phyloP scores from a whole-genome alignment of 2,329 filamentous ascomycete species.

The Pezicula neosporulosa region DNA sequence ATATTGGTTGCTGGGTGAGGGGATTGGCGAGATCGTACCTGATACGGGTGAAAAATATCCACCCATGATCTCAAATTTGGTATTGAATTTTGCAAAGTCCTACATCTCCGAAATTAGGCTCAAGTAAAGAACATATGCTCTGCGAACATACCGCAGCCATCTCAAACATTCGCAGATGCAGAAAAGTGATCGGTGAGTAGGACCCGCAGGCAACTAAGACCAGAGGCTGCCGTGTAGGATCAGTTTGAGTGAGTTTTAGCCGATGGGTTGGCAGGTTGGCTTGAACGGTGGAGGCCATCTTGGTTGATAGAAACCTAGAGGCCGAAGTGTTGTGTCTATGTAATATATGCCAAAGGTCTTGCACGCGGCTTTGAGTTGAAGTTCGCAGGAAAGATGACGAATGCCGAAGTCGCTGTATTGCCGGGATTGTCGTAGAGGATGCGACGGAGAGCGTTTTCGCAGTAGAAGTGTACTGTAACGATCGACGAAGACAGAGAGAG shows the following conservation, averaged over 20 bases:
- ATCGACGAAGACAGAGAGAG: too few species aligned
- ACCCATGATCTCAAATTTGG: slow-evolving; percentile 79
- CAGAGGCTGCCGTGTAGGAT: slow-evolving; percentile 56
- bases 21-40: neutral
- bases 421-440: too few species aligned
- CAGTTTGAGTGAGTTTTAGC: slow-evolving; percentile 51
- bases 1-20: neutral
- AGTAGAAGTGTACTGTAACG: too few species aligned
- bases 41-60: slow-evolving; percentile 78
- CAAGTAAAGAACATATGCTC: too few species aligned
- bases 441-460: too few species aligned
- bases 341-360: too few species aligned
- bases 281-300: slow-evolving; percentile 13
- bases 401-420: too few species aligned
- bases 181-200: slow-evolving; percentile 72
- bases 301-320: neutral
- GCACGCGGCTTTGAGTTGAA: too few species aligned
- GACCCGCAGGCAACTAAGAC: slow-evolving; percentile 67
- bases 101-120: too few species aligned
- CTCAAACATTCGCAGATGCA: slow-evolving; percentile 84
- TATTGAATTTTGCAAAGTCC: slow-evolving; percentile 73
- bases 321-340: too few species aligned
- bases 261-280: slow-evolving; percentile 33
- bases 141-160: slow-evolving; percentile 55
- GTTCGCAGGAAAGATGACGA: too few species aligned